Percentiles rank a stretch among this genome's conserved stretches.
Evolutionary conservation across 2,329 filamentous ascomycete species (phyloP).

Genomic region (Nemania abortiva): DNA sequence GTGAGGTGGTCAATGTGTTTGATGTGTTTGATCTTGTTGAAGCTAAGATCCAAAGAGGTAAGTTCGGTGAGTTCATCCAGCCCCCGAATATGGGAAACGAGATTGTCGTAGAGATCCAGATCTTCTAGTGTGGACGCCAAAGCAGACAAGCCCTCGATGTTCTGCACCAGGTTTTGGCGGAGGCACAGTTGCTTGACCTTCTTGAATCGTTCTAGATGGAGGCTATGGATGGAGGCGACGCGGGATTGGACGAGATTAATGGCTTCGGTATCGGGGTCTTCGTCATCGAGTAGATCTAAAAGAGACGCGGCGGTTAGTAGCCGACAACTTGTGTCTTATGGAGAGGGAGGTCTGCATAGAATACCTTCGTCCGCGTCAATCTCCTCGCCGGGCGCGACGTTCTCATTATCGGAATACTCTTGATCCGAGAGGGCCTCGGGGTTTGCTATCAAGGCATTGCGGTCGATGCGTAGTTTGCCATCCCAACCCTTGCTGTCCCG

Average conservation of each 20-base stretch:
- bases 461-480: constrained; percentile 82
- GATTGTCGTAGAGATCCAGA: constrained; percentile 96
- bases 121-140: constrained; percentile 79
- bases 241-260: constrained; percentile 93
- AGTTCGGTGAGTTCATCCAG: constrained; percentile 83
- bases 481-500: constrained; percentile 81
- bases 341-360: constrained; percentile 22
- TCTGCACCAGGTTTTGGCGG: constrained; percentile 88
- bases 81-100: constrained; percentile 86
- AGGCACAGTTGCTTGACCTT: constrained; percentile 84
- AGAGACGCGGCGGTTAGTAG: constrained; percentile 17
- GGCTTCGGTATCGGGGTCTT: constrained; percentile 74
- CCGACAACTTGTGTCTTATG: constrained; percentile 37
- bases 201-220: constrained; percentile 86
- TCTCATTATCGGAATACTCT: constrained; percentile 83
- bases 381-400: constrained; percentile 76
- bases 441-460: constrained; percentile 76
- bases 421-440: constrained; percentile 86
- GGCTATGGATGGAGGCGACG: constrained; percentile 79
- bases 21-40: constrained; percentile 99
- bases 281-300: constrained; percentile 70
- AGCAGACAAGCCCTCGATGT: constrained; percentile 78
- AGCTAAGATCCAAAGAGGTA: constrained; percentile 87
- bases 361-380: constrained; percentile 86
- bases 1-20: constrained; percentile 84